A percentile compares a stretch with the other conserved stretches of the same genome.
phyloP scores from a whole-genome alignment of 805 yeast genomes.

The Tetrapisispora nanseiensis region DNA sequence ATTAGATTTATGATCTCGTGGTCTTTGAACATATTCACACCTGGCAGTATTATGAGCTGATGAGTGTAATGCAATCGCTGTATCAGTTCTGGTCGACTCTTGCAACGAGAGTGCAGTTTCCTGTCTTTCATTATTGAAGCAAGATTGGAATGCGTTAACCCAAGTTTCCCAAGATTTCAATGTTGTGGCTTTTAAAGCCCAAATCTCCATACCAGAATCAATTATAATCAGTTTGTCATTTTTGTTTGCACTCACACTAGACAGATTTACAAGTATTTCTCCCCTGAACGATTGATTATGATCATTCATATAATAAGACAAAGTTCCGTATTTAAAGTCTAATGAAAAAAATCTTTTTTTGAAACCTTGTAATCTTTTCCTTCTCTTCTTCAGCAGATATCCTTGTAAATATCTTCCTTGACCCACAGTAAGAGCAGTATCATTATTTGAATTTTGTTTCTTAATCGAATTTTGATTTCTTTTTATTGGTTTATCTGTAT shows the following conservation, averaged over 20 bases:
- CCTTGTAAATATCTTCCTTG: conserved; percentile 72
- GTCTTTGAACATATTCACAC: not conserved
- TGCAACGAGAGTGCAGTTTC: not conserved
- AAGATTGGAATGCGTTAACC: conserved; percentile 64
- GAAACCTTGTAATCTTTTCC: conserved; percentile 80
- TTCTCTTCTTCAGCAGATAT: conserved; percentile 62
- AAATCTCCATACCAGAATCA: conserved; percentile 91
- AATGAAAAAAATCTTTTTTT: conserved; percentile 76
- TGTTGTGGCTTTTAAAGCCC: conserved; percentile 71
- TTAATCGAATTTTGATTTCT: not conserved
- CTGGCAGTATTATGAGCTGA: conserved; percentile 1
- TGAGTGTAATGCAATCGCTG: not conserved
- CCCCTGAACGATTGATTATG: conserved; percentile 69
- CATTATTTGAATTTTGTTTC: conserved; percentile 9
- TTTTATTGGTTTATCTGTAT: not conserved
- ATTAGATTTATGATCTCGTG: not conserved
- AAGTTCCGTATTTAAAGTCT: conserved; percentile 70
- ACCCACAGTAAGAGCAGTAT: conserved; percentile 16
- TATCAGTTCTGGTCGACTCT: not conserved
- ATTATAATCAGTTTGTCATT: conserved; percentile 60
- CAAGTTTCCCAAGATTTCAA: conserved; percentile 64
- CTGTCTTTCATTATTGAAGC: conserved; percentile 13
- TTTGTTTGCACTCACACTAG: conserved; percentile 73
- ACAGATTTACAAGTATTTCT: conserved; percentile 75
- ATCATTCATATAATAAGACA: conserved; percentile 69